Conservation (phyloP, 495 filamentous ascomycete species). For the Parathielavia appendiculata region DNA sequence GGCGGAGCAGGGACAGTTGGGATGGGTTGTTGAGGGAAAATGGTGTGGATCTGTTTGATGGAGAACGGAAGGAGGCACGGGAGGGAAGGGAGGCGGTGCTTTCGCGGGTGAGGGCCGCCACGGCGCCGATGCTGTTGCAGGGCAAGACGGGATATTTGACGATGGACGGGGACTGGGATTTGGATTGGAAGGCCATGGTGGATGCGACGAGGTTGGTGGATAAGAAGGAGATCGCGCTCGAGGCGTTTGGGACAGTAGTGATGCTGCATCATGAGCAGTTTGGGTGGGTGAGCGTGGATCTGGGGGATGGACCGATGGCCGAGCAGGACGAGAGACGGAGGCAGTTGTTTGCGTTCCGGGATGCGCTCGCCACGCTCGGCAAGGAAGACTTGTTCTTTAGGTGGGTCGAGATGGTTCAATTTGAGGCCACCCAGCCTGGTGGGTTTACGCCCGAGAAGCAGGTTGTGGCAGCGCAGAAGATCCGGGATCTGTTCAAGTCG, state of each 20-base stretch:
- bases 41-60: slow-evolving; percentile 13
- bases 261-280: slow-evolving; percentile 58
- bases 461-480: slow-evolving; percentile 56
- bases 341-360: slow-evolving; percentile 66
- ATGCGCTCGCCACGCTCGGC: slow-evolving; percentile 61
- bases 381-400: slow-evolving; percentile 82
- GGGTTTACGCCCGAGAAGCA: slow-evolving; percentile 68
- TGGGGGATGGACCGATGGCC: slow-evolving; percentile 46
- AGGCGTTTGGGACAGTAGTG: slow-evolving; percentile 60
- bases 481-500: slow-evolving; percentile 60
- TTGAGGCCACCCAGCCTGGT: slow-evolving; percentile 66
- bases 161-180: slow-evolving; percentile 72
- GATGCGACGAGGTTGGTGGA: slow-evolving; percentile 60
- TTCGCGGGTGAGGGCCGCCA: slow-evolving; percentile 43
- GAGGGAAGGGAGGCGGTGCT: slow-evolving; percentile 31
- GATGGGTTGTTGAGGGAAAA: slow-evolving; percentile 37
- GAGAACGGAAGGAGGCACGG: slow-evolving; percentile 1
- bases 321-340: slow-evolving; percentile 51
- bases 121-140: slow-evolving; percentile 54
- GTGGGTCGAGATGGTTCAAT: slow-evolving; percentile 82
- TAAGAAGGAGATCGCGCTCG: slow-evolving; percentile 48
- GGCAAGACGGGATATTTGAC: slow-evolving; percentile 75
- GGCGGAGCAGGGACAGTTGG: slow-evolving; percentile 59
- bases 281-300: slow-evolving; percentile 61
- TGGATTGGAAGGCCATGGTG: slow-evolving; percentile 74